Percentiles rank a stretch among this genome's conserved stretches.
phyloP scores from a whole-genome alignment of 2,329 filamentous ascomycete genomes.

The Phialocephala subalpina region DNA sequence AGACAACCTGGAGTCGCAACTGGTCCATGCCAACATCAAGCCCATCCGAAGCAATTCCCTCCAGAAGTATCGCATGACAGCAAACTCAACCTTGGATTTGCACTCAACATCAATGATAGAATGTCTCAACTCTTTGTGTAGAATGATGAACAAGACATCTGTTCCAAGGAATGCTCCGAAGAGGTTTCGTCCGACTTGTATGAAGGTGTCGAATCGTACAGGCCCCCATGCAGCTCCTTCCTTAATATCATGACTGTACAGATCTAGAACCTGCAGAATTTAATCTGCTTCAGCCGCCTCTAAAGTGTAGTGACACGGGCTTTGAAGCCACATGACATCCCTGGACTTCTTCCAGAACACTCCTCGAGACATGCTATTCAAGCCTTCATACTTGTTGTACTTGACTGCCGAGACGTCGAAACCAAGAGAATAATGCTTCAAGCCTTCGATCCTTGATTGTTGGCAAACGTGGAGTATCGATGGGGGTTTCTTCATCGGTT shows the following conservation, averaged over 20 bases:
- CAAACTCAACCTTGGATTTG: background rate
- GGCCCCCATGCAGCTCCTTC: background rate
- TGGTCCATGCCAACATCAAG: background rate
- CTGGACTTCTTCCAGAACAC: background rate
- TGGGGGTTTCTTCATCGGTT: background rate
- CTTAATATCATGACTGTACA: background rate
- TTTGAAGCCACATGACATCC: background rate
- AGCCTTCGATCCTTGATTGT: background rate
- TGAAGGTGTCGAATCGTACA: background rate
- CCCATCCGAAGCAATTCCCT: background rate
- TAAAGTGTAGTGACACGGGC: background rate
- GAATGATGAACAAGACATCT: background rate
- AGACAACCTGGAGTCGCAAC: background rate
- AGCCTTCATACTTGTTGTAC: background rate
- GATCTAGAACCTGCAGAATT: too few relatives aligned
- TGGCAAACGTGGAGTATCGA: background rate
- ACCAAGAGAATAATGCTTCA: background rate
- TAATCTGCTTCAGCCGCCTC: background rate
- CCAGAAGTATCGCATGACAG: background rate
- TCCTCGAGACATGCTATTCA: background rate
- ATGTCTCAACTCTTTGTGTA: background rate
- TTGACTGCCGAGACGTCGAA: background rate
- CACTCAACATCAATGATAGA: background rate
- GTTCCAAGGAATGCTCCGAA: background rate
- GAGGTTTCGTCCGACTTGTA: background rate